Evolutionary conservation across 345 rosid genomes (phyloP), one percentile per base, ranked within the genome.

Genomic region (Barbarea vulgaris): DNA sequence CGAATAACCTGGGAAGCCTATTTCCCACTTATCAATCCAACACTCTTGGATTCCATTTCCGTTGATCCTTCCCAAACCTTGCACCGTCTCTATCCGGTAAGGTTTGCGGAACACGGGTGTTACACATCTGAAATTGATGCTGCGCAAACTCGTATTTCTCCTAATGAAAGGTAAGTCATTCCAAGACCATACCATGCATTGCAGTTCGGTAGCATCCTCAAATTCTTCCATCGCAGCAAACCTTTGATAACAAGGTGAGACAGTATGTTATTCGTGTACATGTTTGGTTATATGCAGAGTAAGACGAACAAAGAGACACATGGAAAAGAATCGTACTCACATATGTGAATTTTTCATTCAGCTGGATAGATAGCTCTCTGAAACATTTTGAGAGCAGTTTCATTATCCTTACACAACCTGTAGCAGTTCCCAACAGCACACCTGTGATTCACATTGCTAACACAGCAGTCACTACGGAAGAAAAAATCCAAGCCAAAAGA

Each of bases 161-260:
- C 76, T 88, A 89, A 78, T 81, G 87, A 74, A n/a, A 91, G 89
- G 81, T 87, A 90, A 17, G 91, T 79, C 89, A 88, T 84, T 64
- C 97, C 98, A 72, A 91, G 97, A 50, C 97, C 98, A 73, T 94
- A 88, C 97, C 97, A 94, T 17, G 98, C 73, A 55, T 86, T 94
- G 98, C 95, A 70, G 79, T 84, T 72, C 83, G 86, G 75, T 91
- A 94, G 92, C 97, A 31, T 81, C 83, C 69, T 87, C 93, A 82
- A 80, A 94, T 72, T 86, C 96, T 84, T 90, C 96, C 53, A 91
- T 63, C 58, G 93, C 86, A 62, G 84, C 88, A 80, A 79, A 85
- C 82, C 98, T 94, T 83, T 47, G 77, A 58, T 33, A 22, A 12
- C 53, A 51, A 51, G 17, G 54, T 36, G 60, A 65, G 39, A 57